Evolutionary conservation across 2,329 filamentous ascomycete species (phyloP).

Genomic region (Gaeumannomyces tritici): DNA sequence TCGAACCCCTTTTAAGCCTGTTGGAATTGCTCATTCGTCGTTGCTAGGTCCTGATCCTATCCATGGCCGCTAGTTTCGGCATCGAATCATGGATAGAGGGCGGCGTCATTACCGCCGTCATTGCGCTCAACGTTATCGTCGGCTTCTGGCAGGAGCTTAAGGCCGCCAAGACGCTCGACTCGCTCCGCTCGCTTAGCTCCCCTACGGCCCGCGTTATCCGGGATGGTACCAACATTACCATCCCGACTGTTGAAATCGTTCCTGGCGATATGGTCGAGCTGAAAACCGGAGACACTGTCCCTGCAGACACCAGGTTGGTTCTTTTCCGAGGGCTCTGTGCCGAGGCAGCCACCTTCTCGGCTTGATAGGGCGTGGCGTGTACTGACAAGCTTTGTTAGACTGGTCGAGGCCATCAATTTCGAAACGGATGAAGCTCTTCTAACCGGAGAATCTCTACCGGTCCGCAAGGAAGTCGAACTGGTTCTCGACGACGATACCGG

Average conservation of each 20-base stretch:
- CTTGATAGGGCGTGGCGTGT: not conserved
- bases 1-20: slow-evolving; percentile 2
- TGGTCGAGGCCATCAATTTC: slow-evolving; percentile 43
- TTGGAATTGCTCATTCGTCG: slow-evolving; percentile 2
- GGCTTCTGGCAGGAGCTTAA: slow-evolving; percentile 44
- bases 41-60: slow-evolving; percentile 30
- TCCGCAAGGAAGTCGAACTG: slow-evolving; percentile 39
- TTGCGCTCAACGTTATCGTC: slow-evolving; percentile 40
- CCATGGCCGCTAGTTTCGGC: slow-evolving; percentile 39
- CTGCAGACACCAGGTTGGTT: slow-evolving; percentile 25
- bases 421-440: slow-evolving; percentile 52
- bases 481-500: slow-evolving; percentile 42
- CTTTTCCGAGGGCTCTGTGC: not conserved
- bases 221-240: slow-evolving; percentile 33
- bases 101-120: slow-evolving; percentile 40
- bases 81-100: slow-evolving; percentile 44
- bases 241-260: slow-evolving; percentile 44
- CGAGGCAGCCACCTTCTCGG: not conserved
- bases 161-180: slow-evolving; percentile 44
- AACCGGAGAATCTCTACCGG: slow-evolving; percentile 52
- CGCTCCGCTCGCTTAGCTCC: slow-evolving; percentile 35
- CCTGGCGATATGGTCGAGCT: slow-evolving; percentile 48
- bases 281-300: slow-evolving; percentile 33
- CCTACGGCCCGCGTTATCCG: slow-evolving; percentile 40
- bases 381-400: slow-evolving; percentile 10